Conservation (phyloP, 2,329 filamentous ascomycete species). For the Tolypocladium guangdongense region DNA sequence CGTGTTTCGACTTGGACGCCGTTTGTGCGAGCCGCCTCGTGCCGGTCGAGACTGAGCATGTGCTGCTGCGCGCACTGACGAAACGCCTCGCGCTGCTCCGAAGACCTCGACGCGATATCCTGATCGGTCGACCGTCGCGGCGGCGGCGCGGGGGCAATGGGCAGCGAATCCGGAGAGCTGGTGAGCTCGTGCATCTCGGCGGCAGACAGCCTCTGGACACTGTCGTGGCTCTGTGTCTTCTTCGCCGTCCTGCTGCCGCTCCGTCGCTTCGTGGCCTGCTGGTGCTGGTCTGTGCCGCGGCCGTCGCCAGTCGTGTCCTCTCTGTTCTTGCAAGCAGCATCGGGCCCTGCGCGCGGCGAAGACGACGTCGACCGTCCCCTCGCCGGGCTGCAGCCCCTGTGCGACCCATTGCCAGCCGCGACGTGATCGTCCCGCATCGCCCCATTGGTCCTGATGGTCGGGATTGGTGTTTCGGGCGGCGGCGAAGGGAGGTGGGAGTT, state of each 20-base stretch:
- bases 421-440: not conserved
- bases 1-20: conserved; percentile 14
- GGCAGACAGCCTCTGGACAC: conserved; percentile 43
- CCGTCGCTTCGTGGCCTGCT: conserved; percentile 9
- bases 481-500: conserved; percentile 7
- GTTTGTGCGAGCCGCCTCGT: conserved; percentile 7
- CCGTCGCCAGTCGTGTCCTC: not conserved
- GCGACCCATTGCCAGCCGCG: not conserved
- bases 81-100: conserved; percentile 19
- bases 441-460: not conserved
- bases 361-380: conserved; percentile 1
- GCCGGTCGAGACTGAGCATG: conserved; percentile 8
- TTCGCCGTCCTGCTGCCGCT: conserved; percentile 19
- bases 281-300: not conserved
- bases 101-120: conserved; percentile 19
- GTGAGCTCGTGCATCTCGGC: conserved; percentile 48
- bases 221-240: conserved; percentile 26
- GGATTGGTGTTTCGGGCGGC: conserved; percentile 1
- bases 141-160: conserved; percentile 32
- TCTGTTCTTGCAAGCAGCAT: not conserved
- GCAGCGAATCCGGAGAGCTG: conserved; percentile 45
- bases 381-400: not conserved
- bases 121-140: conserved; percentile 26
- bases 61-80: conserved; percentile 18
- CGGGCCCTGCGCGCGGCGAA: not conserved